Base-by-base conservation (phyloP, 768 basidiomycete species). In the Termitomyces sp. region DNA sequence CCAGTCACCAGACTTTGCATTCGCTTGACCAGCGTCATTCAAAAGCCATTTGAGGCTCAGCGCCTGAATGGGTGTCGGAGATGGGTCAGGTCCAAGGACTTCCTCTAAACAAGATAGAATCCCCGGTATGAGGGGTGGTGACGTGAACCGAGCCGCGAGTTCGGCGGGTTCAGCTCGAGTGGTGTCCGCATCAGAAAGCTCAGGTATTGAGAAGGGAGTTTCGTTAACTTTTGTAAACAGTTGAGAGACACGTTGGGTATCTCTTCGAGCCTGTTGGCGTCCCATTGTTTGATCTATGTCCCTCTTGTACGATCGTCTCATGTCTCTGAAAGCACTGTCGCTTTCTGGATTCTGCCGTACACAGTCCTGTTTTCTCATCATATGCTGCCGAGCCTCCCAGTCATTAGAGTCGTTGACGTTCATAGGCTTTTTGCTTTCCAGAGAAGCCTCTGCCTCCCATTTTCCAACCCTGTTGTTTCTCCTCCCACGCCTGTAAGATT, bases 41-140 rank as follows among this genome's bases (percentile, higher is more conserved):
- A 90, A 67, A 17, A 91, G 68, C 70, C 85, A 83, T 60, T 86
- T 83, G 19, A 93, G 64, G 21, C 88, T 81, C 46, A 92, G 74
- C 0, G 83, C 77, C 66, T 94, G 91, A n/a, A 95, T 93, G 0
- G 85, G 81, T 0, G 90, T 92, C 3, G 93, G 90, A 8, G 49
- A 65, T 1, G 83, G 79, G 27, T 75, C 61, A 6, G 70, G 71
- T 3, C 88, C 89, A 8, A 92, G 74, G 1, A 81, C 68, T 25
- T 83, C 81, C 8, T 74, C 70, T 9, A 94, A 64, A 39, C 81
- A 83, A 16, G 76, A 68, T 14, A 86, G 63, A 23, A 94, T 74
- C 7, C 85, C 87, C 0, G 82, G 79, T 57, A 88, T 73, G 14
- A 95, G 73, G 0, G 88, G 84, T 9, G 91, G 88, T 0, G 88